A percentile compares a stretch with the other conserved stretches of the same genome.
phyloP scores from a whole-genome alignment of 495 filamentous ascomycete genomes.

The Penicillium antarcticum region DNA sequence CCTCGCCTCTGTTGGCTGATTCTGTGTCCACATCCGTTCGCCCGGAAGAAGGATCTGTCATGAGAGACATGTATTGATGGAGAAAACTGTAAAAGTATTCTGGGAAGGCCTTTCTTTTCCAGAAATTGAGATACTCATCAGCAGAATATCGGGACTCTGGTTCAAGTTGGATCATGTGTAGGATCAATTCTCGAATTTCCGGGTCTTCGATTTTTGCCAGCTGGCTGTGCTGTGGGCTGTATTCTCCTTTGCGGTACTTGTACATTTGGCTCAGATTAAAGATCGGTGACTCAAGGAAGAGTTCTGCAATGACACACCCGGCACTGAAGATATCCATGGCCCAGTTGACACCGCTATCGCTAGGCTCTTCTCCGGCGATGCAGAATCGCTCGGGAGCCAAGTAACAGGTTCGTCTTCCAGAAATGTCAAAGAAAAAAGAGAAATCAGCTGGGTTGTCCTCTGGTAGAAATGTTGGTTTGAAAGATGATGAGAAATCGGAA shows the following conservation, averaged over 20 bases:
- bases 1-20: constrained; percentile 67
- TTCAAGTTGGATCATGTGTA: constrained; percentile 93
- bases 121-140: constrained; percentile 91
- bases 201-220: constrained; percentile 83
- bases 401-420: constrained; percentile 91
- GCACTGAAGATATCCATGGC: constrained; percentile 99
- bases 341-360: constrained; percentile 70
- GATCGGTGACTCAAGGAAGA: constrained; percentile 93
- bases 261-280: constrained; percentile 92
- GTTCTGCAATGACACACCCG: constrained; percentile 94
- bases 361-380: constrained; percentile 60
- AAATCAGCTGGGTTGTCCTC: constrained; percentile 98
- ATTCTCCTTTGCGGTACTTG: constrained; percentile 88
- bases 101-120: constrained; percentile 87
- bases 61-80: constrained; percentile 93
- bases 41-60: constrained; percentile 89
- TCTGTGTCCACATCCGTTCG: constrained; percentile 60
- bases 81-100: constrained; percentile 96
- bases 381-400: constrained; percentile 92
- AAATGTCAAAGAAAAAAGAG: constrained; percentile 95
- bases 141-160: constrained; percentile 89
- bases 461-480: constrained; percentile 92
- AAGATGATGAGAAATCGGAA: constrained; percentile 90
- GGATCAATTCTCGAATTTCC: constrained; percentile 80
- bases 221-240: constrained; percentile 77